Conservation (phyloP, 495 filamentous ascomycete species). For the Apiosordaria backusii region DNA sequence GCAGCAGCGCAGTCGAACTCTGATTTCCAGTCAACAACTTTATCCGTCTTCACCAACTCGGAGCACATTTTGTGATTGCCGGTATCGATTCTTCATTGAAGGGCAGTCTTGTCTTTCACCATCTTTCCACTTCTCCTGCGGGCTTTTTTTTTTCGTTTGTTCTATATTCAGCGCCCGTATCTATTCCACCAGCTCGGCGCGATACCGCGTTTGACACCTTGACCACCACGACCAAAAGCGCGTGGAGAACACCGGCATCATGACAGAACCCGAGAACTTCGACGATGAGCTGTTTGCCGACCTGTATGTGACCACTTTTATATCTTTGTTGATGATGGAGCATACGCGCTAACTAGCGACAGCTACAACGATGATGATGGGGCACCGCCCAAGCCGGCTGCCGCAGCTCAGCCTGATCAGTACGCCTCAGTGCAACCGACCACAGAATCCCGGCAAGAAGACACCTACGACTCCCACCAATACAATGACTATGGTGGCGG, state of each 20-base stretch:
- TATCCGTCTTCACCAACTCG: background rate
- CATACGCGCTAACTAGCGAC: slow-evolving; percentile 14
- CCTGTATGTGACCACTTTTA: slow-evolving; percentile 61
- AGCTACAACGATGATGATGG: slow-evolving; percentile 88
- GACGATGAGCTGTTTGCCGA: slow-evolving; percentile 99
- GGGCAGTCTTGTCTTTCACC: background rate
- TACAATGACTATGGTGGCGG: slow-evolving; percentile 35
- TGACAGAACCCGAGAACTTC: slow-evolving; percentile 85
- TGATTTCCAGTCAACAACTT: background rate
- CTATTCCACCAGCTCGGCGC: background rate
- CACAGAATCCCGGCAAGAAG: slow-evolving; percentile 48
- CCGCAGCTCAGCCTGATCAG: slow-evolving; percentile 33
- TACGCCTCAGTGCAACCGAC: slow-evolving; percentile 27
- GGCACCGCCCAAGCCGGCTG: slow-evolving; percentile 41
- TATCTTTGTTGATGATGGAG: background rate
- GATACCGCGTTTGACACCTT: slow-evolving; percentile 6
- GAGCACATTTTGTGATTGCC: background rate
- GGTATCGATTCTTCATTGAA: background rate
- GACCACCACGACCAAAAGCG: slow-evolving; percentile 7
- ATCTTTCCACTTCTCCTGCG: background rate
- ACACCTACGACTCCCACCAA: slow-evolving; percentile 36
- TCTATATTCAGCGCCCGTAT: background rate
- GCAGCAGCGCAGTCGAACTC: background rate
- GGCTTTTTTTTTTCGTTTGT: background rate
- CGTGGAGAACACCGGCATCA: slow-evolving; percentile 34